Conservation (phyloP, 1,284 basidiomycete genomes). For the Xerocomus nothofagi region DNA sequence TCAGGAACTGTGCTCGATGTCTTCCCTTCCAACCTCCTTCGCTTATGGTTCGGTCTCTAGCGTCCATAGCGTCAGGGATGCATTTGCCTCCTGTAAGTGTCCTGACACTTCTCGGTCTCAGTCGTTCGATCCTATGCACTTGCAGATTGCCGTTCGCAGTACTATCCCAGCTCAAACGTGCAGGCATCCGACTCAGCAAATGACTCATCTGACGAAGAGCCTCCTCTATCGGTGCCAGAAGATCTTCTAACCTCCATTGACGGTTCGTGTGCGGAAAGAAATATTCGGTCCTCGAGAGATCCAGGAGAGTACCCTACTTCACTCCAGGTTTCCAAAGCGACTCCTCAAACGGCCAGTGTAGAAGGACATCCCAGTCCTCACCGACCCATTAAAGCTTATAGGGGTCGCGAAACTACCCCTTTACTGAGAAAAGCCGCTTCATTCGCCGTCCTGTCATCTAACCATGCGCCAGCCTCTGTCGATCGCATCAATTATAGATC, state of each 20-base stretch:
- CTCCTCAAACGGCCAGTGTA: conserved; percentile 51
- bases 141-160: conserved; percentile 64
- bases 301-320: conserved; percentile 9
- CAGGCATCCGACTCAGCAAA: conserved; percentile 44
- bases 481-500: not conserved
- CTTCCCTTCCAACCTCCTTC: conserved; percentile 45
- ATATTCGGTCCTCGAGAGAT: conserved; percentile 4
- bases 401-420: conserved; percentile 38
- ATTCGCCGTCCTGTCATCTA: conserved; percentile 30
- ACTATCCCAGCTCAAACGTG: conserved; percentile 59
- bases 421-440: conserved; percentile 45
- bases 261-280: conserved; percentile 1
- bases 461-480: not conserved
- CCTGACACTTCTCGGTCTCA: conserved; percentile 22
- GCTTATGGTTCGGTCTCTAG: conserved; percentile 55
- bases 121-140: conserved; percentile 1
- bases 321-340: conserved; percentile 38
- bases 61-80: conserved; percentile 53
- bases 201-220: conserved; percentile 40
- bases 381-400: not conserved
- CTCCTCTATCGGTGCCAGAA: conserved; percentile 13
- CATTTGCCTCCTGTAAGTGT: conserved; percentile 47
- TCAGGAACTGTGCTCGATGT: conserved; percentile 33
- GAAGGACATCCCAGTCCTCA: not conserved
- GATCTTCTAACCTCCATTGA: conserved; percentile 24